Evolutionary conservation across 2,329 filamentous ascomycete species (phyloP), one percentile per base, ranked within the genome.

Genomic region (Ascochyta koolunga): DNA sequence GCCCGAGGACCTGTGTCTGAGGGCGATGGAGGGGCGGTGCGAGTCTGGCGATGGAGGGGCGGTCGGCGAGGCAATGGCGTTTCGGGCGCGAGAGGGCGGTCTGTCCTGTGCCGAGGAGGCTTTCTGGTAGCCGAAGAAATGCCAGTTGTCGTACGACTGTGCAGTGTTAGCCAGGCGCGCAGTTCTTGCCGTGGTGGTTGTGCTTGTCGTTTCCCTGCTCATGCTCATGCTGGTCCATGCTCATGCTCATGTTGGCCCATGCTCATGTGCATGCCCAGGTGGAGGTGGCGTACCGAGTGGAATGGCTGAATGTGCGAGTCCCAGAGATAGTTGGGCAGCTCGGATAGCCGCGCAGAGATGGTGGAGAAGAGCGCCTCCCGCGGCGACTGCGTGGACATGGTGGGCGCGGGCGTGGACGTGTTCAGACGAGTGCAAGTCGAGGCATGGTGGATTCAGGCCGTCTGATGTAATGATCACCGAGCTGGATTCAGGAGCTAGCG

Each of bases 121-220:
- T 46, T 68, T 70, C 32, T 74, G 66, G 47, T 64, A 53, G 25
- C 78, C 79, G 58, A 77, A 78, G 59, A 80, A 78, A 64, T 82
- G 79, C 91, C 93, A 98, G 78, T 93, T 92, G 73, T 96, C 91
- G 76, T 96, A 97, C 66, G 87, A 91, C 44, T 84, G 77, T 18
- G 31, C 24, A 27, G 21, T 10, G 58, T 72, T 53, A 71, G 67
- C 55, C 19, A 27, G 37, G 36, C 29, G 21, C 22, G 22, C 9
- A 13, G 27, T 29, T 29, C 3, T 4, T 29, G 27, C 10, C 24
- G 11, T 29, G 27, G 10, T 29, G 10, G 10, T 29, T 13, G 11
- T 29, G 27, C 5, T 29, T 4, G 2, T 29, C 3, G 11, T 29
- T 10, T 29, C 15, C 11, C 5, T 29, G 27, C 13, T 29, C 10